Evolutionary conservation across 768 basidiomycete species (phyloP).

Genomic region (Xerocomus potaroensis): DNA sequence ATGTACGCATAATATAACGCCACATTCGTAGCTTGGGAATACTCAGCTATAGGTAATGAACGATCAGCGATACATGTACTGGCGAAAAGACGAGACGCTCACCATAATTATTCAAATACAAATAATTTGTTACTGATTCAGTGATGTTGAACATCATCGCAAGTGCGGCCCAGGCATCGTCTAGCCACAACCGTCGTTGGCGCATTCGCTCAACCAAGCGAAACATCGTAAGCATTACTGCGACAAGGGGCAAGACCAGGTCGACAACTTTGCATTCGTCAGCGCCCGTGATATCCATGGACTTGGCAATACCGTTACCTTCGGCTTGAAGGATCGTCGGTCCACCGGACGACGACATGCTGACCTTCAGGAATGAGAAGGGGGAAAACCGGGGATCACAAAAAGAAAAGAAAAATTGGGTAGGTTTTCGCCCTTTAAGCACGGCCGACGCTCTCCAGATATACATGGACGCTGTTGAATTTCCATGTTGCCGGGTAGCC

Average conservation of each 20-base stretch:
- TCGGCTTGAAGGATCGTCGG: conserved; percentile 3
- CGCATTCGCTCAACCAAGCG: conserved; percentile 1
- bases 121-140: neutral
- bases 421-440: neutral
- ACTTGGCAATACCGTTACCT: neutral
- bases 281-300: neutral
- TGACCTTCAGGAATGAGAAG: neutral
- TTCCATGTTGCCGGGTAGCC: too few relatives aligned
- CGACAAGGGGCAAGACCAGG: neutral
- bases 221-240: neutral
- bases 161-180: too few relatives aligned
- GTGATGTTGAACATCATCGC: neutral
- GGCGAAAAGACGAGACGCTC: neutral
- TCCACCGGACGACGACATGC: neutral
- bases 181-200: neutral
- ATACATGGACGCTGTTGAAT: neutral
- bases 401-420: too few relatives aligned
- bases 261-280: neutral
- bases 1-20: conserved; percentile 1
- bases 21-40: neutral
- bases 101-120: conserved; percentile 3
- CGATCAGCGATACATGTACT: neutral
- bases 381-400: neutral
- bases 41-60: neutral
- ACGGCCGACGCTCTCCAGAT: neutral